A percentile compares a stretch with the other conserved stretches of the same genome.
Evolutionary conservation across 2,329 filamentous ascomycete genomes (phyloP).

Genomic region (Xylariaceae sp.): DNA sequence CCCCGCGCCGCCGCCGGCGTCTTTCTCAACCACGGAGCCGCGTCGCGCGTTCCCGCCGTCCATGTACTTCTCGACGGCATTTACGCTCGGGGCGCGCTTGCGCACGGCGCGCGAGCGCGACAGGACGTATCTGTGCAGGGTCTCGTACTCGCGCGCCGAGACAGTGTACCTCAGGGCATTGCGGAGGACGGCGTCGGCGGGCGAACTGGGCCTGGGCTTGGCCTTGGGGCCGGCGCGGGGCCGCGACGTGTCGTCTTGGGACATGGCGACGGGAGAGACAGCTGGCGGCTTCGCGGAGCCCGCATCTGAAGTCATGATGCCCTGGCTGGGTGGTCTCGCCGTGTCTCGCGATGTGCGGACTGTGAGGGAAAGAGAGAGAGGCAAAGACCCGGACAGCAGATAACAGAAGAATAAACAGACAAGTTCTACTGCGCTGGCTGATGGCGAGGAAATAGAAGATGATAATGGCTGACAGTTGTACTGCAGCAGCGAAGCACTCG

Average conservation of each 20-base stretch:
- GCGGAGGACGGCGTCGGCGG: constrained; percentile 64
- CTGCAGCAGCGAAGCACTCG: too few relatives aligned
- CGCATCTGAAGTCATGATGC: constrained; percentile 16
- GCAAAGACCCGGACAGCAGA: too few relatives aligned
- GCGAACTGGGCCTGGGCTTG: constrained; percentile 18
- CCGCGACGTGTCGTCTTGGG: constrained; percentile 10
- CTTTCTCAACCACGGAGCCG: constrained; percentile 9
- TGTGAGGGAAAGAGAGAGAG: too few relatives aligned
- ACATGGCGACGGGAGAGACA: constrained; percentile 17
- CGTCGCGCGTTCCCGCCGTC: constrained; percentile 27
- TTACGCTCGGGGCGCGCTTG: constrained; percentile 47
- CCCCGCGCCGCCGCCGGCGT: constrained; percentile 24
- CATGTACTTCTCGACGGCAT: constrained; percentile 48
- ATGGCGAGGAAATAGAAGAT: too few relatives aligned
- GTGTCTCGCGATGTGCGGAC: too few relatives aligned
- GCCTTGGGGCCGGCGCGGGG: constrained; percentile 15
- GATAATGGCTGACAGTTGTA: too few relatives aligned
- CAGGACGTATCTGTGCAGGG: constrained; percentile 75
- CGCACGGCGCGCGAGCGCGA: constrained; percentile 58
- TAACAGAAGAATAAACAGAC: too few relatives aligned
- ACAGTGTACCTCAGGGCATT: constrained; percentile 85
- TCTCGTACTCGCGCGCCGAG: constrained; percentile 75
- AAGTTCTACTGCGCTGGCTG: too few relatives aligned
- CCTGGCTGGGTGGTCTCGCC: too few relatives aligned
- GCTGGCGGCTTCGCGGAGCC: constrained; percentile 11